Evolutionary conservation across 495 filamentous ascomycete genomes (phyloP).

Genomic region (Penicillium canariense): DNA sequence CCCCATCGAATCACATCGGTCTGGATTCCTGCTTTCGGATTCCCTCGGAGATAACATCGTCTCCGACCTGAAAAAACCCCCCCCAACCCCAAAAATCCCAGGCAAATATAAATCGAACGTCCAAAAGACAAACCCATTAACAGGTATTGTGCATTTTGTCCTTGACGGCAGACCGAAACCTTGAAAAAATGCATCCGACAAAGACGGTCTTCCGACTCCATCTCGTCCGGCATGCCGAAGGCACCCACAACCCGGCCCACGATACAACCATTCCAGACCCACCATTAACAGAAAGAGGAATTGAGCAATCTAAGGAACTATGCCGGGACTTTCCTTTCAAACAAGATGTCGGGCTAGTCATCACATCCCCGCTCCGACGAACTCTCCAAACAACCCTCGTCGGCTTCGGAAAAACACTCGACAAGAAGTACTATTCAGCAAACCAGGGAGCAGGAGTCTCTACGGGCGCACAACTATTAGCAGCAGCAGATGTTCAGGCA

Average conservation of each 20-base stretch:
- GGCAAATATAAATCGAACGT: no score
- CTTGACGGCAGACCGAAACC: no score
- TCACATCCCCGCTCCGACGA: constrained; percentile 16
- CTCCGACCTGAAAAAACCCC: no score
- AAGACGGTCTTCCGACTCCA: constrained; percentile 17
- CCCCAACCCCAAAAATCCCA: no score
- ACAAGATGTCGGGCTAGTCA: constrained; percentile 10
- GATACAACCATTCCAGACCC: constrained; percentile 17
- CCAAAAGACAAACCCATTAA: no score
- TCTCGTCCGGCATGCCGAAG: constrained; percentile 19
- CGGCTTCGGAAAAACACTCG: constrained; percentile 8
- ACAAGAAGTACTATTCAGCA: constrained; percentile 8
- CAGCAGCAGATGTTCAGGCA: constrained; percentile 17
- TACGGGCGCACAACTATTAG: neutral
- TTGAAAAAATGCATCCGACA: no score
- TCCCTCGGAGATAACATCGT: no score
- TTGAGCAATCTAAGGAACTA: constrained; percentile 7
- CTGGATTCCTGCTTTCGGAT: no score
- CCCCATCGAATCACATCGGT: no score
- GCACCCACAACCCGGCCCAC: constrained; percentile 13
- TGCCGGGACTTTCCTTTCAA: constrained; percentile 8
- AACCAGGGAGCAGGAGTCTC: neutral
- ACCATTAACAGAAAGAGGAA: constrained; percentile 10
- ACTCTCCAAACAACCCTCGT: constrained; percentile 16
- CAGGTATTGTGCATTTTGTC: no score